Evolutionary conservation across 2,329 filamentous ascomycete species (phyloP), one percentile per base, ranked within the genome.

Genomic region (Apiospora saccharicola): DNA sequence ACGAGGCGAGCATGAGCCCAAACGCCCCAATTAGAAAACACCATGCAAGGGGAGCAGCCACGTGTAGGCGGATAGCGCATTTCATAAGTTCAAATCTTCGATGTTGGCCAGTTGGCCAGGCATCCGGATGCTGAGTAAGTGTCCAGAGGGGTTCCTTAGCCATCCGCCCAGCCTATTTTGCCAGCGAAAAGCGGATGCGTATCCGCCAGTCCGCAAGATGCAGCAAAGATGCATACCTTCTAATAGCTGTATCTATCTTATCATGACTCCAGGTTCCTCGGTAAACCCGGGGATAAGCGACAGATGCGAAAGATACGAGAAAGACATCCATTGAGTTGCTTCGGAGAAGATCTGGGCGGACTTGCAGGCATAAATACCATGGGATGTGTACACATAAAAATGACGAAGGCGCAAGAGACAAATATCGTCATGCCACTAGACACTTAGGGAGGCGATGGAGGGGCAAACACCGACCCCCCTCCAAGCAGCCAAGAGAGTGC

Each of bases 11-110:
- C 19, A 8, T 14, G 30, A 37, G 30, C 53, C 41, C 57, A 64
- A 41, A 64, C 57, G 57, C 57, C 14, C 57, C 34, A 64, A 64
- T 64, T 30, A 41, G 57, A 41, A 4, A 19, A n/a, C 41, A n/a
- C 34, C 57, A 41, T 64, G 57, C 57, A 64, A 64, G 57, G 34
- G 34, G 57, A 41, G 57, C 57, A 37, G 57, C 57, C 57, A 64
- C 57, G 57, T 64, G 57, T 41, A 34, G 57, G 57, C 34, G 22
- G 57, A 22, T 24, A 41, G 57, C 34, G 12, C 57, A 64, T n/a
- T 64, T 64, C 19, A 64, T 41, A 64, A 64, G 57, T 24, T 30
- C 37, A 10, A 41, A 41, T 41, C 37, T 41, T 41, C 22, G 46
- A 49, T 22, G 46, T 49, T 49, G 46, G n/a, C 46, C 46, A 10